Evolutionary conservation across 768 basidiomycete genomes (phyloP).

Genomic region (Naganishia friedmannii): DNA sequence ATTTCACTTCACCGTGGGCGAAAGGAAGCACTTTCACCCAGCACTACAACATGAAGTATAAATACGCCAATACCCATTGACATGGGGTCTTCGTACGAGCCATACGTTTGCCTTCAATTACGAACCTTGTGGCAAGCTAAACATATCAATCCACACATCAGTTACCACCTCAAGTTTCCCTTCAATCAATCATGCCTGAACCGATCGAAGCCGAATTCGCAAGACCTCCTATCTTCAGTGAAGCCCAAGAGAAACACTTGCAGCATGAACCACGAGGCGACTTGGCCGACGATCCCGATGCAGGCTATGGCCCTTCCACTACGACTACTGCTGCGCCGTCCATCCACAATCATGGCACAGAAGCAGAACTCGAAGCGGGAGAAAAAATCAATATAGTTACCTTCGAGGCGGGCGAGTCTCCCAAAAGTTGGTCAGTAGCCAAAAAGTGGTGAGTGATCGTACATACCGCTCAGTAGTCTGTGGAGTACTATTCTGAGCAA

Average conservation of each 20-base stretch:
- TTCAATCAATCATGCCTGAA: background rate
- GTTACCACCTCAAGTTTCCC: background rate
- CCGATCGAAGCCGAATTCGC: conserved; percentile 2
- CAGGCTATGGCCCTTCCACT: background rate
- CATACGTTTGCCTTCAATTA: no score
- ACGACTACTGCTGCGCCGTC: conserved; percentile 2
- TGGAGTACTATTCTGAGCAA: background rate
- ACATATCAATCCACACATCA: background rate
- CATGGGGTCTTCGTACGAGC: no score
- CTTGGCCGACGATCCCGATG: conserved; percentile 4
- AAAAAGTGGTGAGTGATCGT: conserved; percentile 38
- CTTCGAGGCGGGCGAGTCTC: conserved; percentile 30
- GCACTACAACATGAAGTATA: no score
- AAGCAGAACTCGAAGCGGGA: background rate
- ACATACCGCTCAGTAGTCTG: background rate
- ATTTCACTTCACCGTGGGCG: no score
- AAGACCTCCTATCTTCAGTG: background rate
- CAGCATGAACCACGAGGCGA: conserved; percentile 11
- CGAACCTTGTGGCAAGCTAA: no score
- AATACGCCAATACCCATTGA: no score
- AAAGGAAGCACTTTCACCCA: no score
- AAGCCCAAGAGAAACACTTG: background rate
- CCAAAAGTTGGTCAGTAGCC: no score
- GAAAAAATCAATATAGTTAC: conserved; percentile 34
- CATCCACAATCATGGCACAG: background rate